phyloP scores from a whole-genome alignment of 2,329 filamentous ascomycete species.

The Fusarium annulatum region DNA sequence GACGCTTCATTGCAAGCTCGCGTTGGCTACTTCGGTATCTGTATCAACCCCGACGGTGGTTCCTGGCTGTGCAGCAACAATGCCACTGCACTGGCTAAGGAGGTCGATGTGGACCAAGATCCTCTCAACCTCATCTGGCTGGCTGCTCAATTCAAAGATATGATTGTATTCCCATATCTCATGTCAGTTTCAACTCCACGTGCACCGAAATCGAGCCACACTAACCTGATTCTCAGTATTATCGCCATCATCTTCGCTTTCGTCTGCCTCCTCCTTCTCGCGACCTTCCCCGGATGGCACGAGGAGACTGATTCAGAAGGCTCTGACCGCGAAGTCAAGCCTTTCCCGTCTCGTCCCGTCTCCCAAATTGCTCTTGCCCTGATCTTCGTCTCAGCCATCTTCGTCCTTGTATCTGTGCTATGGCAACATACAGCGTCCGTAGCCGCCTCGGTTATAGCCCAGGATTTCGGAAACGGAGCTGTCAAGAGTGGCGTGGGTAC shows the following conservation, averaged over 20 bases:
- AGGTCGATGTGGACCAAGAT: conserved; percentile 91
- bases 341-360: conserved; percentile 91
- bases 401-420: conserved; percentile 78
- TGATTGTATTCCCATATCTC: conserved; percentile 97
- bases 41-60: conserved; percentile 90
- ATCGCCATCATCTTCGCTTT: conserved; percentile 98
- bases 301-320: conserved; percentile 85
- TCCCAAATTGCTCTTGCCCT: conserved; percentile 93
- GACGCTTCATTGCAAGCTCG: conserved; percentile 86
- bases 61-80: conserved; percentile 97
- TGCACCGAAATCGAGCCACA: neutral
- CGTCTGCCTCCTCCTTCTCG: conserved; percentile 92
- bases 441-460: conserved; percentile 90
- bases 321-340: conserved; percentile 90
- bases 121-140: conserved; percentile 98
- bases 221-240: conserved; percentile 68
- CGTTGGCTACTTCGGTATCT: conserved; percentile 98
- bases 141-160: conserved; percentile 96
- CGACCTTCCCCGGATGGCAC: conserved; percentile 98
- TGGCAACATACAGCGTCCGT: conserved; percentile 98
- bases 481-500: conserved; percentile 91
- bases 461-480: conserved; percentile 91
- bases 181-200: conserved; percentile 70
- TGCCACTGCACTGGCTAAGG: conserved; percentile 89
- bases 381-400: conserved; percentile 82